Conservation (phyloP, 805 yeast genomes). For the Myxozyma vanderwaltii region DNA sequence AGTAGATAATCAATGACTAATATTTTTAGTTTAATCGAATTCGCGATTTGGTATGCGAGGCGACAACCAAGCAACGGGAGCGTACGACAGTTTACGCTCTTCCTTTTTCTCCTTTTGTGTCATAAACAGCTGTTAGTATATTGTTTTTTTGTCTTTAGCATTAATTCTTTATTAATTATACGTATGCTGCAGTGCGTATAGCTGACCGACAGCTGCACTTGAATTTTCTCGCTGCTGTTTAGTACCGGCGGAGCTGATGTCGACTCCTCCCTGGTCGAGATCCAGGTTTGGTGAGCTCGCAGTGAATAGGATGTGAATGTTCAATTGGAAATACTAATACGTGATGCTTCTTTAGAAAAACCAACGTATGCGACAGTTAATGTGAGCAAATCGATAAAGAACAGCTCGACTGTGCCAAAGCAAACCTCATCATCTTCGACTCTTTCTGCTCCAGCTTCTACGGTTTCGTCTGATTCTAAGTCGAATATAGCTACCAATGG, state of each 20-base stretch:
- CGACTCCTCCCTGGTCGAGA: conserved; percentile 9
- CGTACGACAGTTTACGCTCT: too few relatives aligned
- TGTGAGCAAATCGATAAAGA: conserved; percentile 13
- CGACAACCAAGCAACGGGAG: too few relatives aligned
- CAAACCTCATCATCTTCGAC: background rate
- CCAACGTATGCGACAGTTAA: conserved; percentile 13
- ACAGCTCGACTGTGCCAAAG: background rate
- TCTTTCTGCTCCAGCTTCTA: background rate
- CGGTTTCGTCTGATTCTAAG: background rate
- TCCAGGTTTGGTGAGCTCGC: conserved; percentile 7
- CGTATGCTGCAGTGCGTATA: too few relatives aligned
- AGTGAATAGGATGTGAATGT: background rate
- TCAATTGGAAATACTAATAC: background rate
- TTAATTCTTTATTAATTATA: background rate
- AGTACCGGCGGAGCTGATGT: background rate
- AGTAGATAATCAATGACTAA: background rate
- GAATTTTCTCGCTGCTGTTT: background rate
- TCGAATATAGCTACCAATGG: background rate
- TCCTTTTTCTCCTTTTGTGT: background rate
- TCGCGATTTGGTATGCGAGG: background rate
- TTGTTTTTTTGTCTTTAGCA: background rate
- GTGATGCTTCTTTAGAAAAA: background rate
- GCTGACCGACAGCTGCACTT: background rate
- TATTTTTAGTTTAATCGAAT: background rate
- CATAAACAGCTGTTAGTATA: background rate